Conservation (phyloP, 768 basidiomycete species). For the Tylopilus plumbeoviolaceoides region DNA sequence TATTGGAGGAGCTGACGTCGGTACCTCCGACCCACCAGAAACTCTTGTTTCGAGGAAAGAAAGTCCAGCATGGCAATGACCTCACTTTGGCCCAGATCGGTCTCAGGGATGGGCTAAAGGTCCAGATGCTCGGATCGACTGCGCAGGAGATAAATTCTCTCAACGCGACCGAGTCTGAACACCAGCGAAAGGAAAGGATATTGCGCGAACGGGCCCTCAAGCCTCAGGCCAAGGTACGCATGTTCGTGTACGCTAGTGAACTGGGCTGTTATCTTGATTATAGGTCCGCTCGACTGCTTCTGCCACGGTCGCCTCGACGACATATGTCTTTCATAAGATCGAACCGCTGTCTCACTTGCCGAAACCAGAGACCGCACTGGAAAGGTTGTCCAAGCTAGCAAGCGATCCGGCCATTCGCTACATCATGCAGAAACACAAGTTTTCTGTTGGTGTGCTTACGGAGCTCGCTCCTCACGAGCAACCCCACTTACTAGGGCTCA, state of each 20-base stretch:
- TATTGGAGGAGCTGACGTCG: slow-evolving; percentile 58
- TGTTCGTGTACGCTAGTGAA: background rate
- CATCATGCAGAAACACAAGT: slow-evolving; percentile 66
- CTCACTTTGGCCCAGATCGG: slow-evolving; percentile 43
- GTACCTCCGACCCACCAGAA: slow-evolving; percentile 69
- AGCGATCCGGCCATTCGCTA: slow-evolving; percentile 68
- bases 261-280: background rate
- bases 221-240: slow-evolving; percentile 52
- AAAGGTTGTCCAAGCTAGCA: slow-evolving; percentile 53
- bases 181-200: slow-evolving; percentile 53
- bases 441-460: slow-evolving; percentile 65
- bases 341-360: slow-evolving; percentile 63
- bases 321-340: slow-evolving; percentile 62
- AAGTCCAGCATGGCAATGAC: slow-evolving; percentile 28
- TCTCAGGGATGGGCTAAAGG: slow-evolving; percentile 59
- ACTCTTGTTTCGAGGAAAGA: slow-evolving; percentile 69
- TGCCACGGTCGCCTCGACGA: slow-evolving; percentile 33
- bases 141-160: slow-evolving; percentile 51
- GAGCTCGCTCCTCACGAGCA: slow-evolving; percentile 79
- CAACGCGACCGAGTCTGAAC: slow-evolving; percentile 53
- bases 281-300: slow-evolving; percentile 57
- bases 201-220: slow-evolving; percentile 55
- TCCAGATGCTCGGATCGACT: slow-evolving; percentile 71
- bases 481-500: slow-evolving; percentile 65
- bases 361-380: slow-evolving; percentile 51